Base-by-base conservation (phyloP, 2,329 filamentous ascomycete genomes). In the Claviceps purpurea region DNA sequence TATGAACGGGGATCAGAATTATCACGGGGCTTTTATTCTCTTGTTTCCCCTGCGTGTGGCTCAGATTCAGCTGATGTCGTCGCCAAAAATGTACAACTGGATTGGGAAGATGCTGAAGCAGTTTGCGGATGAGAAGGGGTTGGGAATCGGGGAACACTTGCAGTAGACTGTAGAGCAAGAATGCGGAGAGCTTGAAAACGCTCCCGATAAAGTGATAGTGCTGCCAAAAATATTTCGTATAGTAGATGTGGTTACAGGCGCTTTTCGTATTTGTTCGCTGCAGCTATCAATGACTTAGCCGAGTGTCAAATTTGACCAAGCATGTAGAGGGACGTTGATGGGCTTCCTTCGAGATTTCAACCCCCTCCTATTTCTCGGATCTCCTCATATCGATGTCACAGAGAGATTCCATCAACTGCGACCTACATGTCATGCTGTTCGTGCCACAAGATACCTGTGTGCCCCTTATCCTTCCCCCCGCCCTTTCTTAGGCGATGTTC, bases 1-100 rank as follows among this genome's bases (percentile, higher is more conserved):
- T 8, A 50, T 53, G 40, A 47, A 47, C 7, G 52, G 52, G 20
- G 49, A 53, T 48, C 47, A 53, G 43, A 50, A 50, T 22, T 50
- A 50, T n/a, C 49, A 50, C 43, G 52, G 52, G 4, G 52, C 52
- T 5, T 53, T 47, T n/a, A 53, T 53, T 11, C 45, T 53, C 5
- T 20, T 53, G 13, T 53, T 53, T 16, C 48, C 52, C 3, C 40
- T 53, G 24, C 52, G 52, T 5, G 43, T 50, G n/a, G 52, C 52
- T 34, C 49, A 45, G 8, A 47, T 34, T 5, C 47, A 51, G 39
- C 34, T 54, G 22, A n/a, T 24, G 16, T 44, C 49, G 30, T 45
- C 39, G 20, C 52, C 52, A 2, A 53, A 43, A 30, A 39, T 53
- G 22, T n/a, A 50, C 48, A 22, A 43, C 20, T 53, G 52, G 52